Conservation (phyloP, 2,329 filamentous ascomycete species). For the Penicillium sp. region DNA sequence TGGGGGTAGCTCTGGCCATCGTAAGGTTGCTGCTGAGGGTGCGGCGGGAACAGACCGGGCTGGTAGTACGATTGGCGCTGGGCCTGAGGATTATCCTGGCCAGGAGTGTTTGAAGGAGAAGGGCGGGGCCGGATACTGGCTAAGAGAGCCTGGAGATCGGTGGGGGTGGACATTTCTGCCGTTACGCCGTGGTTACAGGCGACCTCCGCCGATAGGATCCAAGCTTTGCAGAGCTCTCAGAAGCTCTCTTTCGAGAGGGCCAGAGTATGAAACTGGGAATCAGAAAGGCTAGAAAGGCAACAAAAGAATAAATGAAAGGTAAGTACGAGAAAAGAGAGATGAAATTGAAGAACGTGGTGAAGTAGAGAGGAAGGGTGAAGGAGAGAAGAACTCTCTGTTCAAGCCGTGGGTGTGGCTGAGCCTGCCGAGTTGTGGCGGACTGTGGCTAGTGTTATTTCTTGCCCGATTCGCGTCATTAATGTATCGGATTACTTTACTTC, state of each 20-base stretch:
- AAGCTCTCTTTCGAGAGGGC: constrained; percentile 30
- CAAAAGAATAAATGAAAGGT: constrained; percentile 14
- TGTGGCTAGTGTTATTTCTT: constrained; percentile 8
- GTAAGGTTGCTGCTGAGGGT: constrained; percentile 24
- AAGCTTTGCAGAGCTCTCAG: constrained; percentile 22
- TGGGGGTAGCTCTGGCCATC: constrained; percentile 29
- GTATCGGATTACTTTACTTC: not conserved
- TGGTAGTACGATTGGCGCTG: constrained; percentile 24
- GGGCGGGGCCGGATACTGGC: constrained; percentile 39
- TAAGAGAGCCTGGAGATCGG: constrained; percentile 41
- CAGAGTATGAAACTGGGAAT: constrained; percentile 9
- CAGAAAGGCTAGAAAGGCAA: constrained; percentile 11
- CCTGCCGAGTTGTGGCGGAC: constrained; percentile 4
- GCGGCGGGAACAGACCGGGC: constrained; percentile 26
- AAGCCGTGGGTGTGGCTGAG: constrained; percentile 15
- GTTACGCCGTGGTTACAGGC: constrained; percentile 24
- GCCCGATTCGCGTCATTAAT: constrained; percentile 6
- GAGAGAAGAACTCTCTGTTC: constrained; percentile 14
- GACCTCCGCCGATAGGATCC: constrained; percentile 23
- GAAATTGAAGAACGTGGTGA: constrained; percentile 16
- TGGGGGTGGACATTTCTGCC: constrained; percentile 42
- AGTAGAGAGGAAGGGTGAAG: constrained; percentile 19
- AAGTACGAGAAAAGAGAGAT: constrained; percentile 16
- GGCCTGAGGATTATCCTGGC: constrained; percentile 24
- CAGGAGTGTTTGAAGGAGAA: constrained; percentile 26